Evolutionary conservation across 169 alveolate species (phyloP).

Genomic region (Cryptosporidium baileyi): DNA sequence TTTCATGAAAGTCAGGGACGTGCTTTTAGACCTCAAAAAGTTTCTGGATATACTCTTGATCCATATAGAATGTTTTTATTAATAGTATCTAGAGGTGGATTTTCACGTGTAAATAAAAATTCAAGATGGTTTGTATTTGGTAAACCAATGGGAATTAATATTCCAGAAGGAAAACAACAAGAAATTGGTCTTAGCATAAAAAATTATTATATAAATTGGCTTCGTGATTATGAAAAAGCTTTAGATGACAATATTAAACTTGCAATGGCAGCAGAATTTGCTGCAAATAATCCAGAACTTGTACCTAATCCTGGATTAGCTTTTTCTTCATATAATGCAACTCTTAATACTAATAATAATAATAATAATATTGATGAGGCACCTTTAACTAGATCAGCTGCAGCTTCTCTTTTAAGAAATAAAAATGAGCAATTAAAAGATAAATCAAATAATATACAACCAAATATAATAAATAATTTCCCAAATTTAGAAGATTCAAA

Average conservation of each 20-base stretch:
- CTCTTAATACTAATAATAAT: neutral
- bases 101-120: conserved; percentile 58
- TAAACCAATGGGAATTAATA: conserved; percentile 58
- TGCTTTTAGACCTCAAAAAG: conserved; percentile 66
- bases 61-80: conserved; percentile 51
- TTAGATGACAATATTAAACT: conserved; percentile 32
- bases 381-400: conserved; percentile 64
- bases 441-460: neutral
- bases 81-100: conserved; percentile 65
- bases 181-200: conserved; percentile 56
- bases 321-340: conserved; percentile 14
- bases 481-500: neutral
- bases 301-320: conserved; percentile 59
- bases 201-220: conserved; percentile 32
- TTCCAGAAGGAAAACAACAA: conserved; percentile 64
- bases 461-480: neutral
- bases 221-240: conserved; percentile 61
- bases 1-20: conserved; percentile 70
- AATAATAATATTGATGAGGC: neutral
- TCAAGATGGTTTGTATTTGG: conserved; percentile 70
- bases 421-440: neutral
- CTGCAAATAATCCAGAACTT: conserved; percentile 48
- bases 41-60: conserved; percentile 41
- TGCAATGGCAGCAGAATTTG: conserved; percentile 64
- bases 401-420: conserved; percentile 54